These are phyloP conservation scores for Claviceps africana DNA, from an alignment of 2,329 filamentous ascomycete genomes.

Conservation along the genomic window DNA sequence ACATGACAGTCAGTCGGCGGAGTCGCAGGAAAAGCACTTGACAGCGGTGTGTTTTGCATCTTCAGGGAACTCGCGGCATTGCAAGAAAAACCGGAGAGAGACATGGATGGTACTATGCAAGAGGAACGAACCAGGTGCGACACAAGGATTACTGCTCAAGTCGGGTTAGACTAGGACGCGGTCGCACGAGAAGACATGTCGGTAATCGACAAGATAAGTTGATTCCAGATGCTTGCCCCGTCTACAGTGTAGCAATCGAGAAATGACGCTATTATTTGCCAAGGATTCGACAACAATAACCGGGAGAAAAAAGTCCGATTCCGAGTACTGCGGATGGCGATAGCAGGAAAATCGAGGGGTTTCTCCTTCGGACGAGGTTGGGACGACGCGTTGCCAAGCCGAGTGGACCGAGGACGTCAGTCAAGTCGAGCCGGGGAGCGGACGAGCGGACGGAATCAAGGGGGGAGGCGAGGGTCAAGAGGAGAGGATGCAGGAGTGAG, in stretches of 20 bases:
- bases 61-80: background rate
- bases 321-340: background rate
- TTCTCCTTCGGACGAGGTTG: too few species aligned
- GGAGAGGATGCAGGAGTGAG: too few species aligned
- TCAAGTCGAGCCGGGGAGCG: background rate
- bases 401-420: background rate
- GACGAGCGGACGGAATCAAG: background rate
- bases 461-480: background rate
- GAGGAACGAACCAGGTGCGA: conserved; percentile 1
- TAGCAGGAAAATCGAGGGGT: too few species aligned
- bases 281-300: too few species aligned
- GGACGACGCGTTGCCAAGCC: background rate
- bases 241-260: background rate
- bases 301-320: background rate
- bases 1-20: background rate
- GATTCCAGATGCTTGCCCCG: background rate
- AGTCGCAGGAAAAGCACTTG: background rate
- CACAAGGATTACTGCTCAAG: background rate
- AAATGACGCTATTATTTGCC: background rate
- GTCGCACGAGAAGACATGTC: conserved; percentile 5
- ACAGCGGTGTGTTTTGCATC: background rate
- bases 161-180: background rate
- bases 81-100: background rate
- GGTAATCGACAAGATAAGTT: conserved; percentile 1
- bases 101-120: background rate